These are phyloP conservation scores for Aspergillus fischeri DNA, from an alignment of 2,329 filamentous ascomycete species.

Conservation along the genomic window DNA sequence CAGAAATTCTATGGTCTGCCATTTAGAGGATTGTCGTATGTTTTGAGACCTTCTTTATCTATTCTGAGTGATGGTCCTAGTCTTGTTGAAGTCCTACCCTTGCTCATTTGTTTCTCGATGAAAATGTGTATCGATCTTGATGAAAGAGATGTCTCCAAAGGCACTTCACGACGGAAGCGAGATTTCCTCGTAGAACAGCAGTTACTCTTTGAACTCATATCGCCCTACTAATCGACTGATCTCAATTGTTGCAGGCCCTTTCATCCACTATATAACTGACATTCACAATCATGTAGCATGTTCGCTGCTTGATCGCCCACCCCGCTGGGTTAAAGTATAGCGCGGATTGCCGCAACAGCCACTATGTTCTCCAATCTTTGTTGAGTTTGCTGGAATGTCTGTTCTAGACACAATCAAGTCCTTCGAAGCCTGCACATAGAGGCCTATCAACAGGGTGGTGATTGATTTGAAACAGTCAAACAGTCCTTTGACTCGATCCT, in stretches of 20 bases:
- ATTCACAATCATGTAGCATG: not conserved
- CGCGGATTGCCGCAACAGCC: not conserved
- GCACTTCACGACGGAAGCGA: not conserved
- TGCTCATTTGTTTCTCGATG: not conserved
- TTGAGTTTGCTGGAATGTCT: not conserved
- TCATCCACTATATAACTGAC: not conserved
- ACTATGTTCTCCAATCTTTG: not conserved
- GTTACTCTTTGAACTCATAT: not conserved
- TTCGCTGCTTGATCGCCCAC: constrained; percentile 8
- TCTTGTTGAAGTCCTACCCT: not conserved
- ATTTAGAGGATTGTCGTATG: not conserved
- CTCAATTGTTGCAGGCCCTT: not conserved
- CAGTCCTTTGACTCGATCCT: not conserved
- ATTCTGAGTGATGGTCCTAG: not conserved
- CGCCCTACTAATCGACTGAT: not conserved
- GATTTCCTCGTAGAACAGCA: not conserved
- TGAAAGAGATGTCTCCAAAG: not conserved
- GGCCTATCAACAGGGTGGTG: not conserved
- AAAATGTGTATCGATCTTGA: not conserved
- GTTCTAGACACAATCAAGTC: not conserved
- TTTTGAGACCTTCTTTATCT: not conserved
- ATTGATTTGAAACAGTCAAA: not conserved
- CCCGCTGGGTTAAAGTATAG: not conserved
- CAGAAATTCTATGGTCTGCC: not conserved
- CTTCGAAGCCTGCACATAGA: not conserved